These are phyloP conservation scores for Tricholoma sp. DNA, from an alignment of 768 basidiomycete genomes.

Conservation along the genomic window DNA sequence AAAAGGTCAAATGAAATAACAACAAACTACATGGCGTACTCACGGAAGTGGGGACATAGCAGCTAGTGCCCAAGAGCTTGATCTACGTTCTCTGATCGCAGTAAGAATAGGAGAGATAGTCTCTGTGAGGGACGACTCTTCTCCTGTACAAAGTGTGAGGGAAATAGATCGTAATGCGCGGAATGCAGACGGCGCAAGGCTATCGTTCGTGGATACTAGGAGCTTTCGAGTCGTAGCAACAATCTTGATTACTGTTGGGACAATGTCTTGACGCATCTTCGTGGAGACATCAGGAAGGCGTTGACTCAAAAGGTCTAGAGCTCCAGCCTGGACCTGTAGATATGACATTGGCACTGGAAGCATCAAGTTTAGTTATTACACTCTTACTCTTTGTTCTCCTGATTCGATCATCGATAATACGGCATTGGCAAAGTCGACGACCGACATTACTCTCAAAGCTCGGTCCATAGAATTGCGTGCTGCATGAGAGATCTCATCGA, in stretches of 20 bases:
- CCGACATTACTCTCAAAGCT: slow-evolving; percentile 62
- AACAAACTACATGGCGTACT: slow-evolving; percentile 16
- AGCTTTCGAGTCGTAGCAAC: slow-evolving; percentile 44
- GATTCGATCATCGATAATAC: slow-evolving; percentile 52
- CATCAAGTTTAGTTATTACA: not conserved
- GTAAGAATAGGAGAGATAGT: slow-evolving; percentile 56
- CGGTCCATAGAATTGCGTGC: slow-evolving; percentile 49
- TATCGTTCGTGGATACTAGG: slow-evolving; percentile 36
- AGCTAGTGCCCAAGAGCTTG: slow-evolving; percentile 40
- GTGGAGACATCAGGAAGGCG: slow-evolving; percentile 59
- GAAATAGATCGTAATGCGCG: slow-evolving; percentile 57
- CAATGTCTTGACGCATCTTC: slow-evolving; percentile 47
- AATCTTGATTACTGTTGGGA: slow-evolving; percentile 47
- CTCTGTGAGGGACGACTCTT: slow-evolving; percentile 59
- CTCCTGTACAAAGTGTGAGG: slow-evolving; percentile 51
- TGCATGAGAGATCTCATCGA: slow-evolving; percentile 39
- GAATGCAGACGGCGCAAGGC: slow-evolving; percentile 45
- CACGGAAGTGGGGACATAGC: slow-evolving; percentile 62
- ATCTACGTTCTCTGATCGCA: slow-evolving; percentile 34
- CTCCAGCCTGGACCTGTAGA: slow-evolving; percentile 56
- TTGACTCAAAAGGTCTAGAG: slow-evolving; percentile 63
- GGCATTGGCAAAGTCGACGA: slow-evolving; percentile 60
- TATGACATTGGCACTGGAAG: slow-evolving; percentile 1
- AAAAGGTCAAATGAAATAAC: not conserved
- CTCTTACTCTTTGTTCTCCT: slow-evolving; percentile 45